Conservation (phyloP, 495 filamentous ascomycete genomes). For the Neurospora intermedia region DNA sequence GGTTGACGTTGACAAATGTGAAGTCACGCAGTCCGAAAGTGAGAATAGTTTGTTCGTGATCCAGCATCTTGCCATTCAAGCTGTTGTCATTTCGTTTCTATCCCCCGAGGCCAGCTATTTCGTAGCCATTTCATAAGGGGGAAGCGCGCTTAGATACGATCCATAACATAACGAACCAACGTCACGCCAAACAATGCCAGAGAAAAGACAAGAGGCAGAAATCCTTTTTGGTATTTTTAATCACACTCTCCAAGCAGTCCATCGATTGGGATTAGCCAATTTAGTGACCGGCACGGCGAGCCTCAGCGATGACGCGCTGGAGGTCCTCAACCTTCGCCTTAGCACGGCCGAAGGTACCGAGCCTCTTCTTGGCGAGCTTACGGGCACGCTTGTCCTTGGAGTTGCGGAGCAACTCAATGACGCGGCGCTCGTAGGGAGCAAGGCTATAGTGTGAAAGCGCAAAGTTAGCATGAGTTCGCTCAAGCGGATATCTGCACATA, state of each 20-base stretch:
- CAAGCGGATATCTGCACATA: background rate
- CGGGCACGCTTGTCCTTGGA: conserved; percentile 98
- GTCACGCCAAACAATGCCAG: conserved; percentile 11
- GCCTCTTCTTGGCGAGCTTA: conserved; percentile 99
- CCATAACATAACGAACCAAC: conserved; percentile 5
- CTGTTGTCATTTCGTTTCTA: conserved; percentile 4
- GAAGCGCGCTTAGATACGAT: background rate
- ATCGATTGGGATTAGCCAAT: conserved; percentile 12
- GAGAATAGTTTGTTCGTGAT: background rate
- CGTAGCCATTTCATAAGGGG: conserved; percentile 3
- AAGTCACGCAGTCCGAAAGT: background rate
- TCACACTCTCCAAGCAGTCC: conserved; percentile 2
- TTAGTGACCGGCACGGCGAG: conserved; percentile 73
- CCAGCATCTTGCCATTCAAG: conserved; percentile 7
- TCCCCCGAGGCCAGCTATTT: conserved; percentile 6
- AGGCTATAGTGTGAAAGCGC: conserved; percentile 34
- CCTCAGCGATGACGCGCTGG: conserved; percentile 92
- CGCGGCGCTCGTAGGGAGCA: conserved; percentile 93
- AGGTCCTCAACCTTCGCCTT: conserved; percentile 99
- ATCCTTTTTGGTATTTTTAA: conserved; percentile 5
- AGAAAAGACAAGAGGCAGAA: conserved; percentile 13
- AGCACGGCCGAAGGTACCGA: conserved; percentile 93
- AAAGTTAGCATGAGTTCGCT: conserved; percentile 6
- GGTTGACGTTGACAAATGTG: background rate
- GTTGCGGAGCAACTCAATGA: conserved; percentile 97